Conservation (phyloP, 108 stramenopile genomes). For the Aurantiochytrium sp. region DNA sequence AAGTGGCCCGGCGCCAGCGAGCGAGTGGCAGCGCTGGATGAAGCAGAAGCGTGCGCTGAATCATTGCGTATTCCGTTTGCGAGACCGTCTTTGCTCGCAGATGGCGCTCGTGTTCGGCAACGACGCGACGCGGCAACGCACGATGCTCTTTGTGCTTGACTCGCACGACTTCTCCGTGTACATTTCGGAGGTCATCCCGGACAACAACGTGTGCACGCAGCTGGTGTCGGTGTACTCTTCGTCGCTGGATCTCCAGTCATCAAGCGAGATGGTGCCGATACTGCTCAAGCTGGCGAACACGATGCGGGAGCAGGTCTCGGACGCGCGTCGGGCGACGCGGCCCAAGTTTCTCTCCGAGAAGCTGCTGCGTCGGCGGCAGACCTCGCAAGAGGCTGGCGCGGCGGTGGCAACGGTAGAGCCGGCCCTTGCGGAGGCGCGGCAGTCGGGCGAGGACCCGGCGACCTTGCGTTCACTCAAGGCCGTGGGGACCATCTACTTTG, state of each 20-base stretch:
- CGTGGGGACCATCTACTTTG: neutral
- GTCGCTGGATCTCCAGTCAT: neutral
- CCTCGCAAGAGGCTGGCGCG: neutral
- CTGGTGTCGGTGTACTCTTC: neutral
- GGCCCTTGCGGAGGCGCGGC: neutral
- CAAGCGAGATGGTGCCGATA: neutral
- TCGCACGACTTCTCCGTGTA: neutral
- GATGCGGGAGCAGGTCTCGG: neutral
- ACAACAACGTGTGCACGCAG: neutral
- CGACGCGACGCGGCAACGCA: neutral
- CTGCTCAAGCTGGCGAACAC: neutral
- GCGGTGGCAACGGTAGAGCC: neutral
- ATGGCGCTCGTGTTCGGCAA: neutral
- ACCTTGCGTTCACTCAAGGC: constrained; percentile 7
- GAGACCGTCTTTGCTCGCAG: neutral
- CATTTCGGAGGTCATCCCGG: constrained; percentile 10
- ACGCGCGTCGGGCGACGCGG: neutral
- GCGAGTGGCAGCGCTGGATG: constrained; percentile 22
- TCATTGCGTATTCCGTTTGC: neutral
- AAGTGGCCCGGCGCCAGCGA: neutral
- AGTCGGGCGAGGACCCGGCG: neutral
- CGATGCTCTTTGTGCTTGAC: neutral
- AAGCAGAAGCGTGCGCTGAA: neutral
- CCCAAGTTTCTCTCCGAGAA: neutral
- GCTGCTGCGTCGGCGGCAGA: neutral